These are phyloP conservation scores for Sechiopsis laciniata DNA, from an alignment of 306 rosid genomes.

Conservation along the genomic window DNA sequence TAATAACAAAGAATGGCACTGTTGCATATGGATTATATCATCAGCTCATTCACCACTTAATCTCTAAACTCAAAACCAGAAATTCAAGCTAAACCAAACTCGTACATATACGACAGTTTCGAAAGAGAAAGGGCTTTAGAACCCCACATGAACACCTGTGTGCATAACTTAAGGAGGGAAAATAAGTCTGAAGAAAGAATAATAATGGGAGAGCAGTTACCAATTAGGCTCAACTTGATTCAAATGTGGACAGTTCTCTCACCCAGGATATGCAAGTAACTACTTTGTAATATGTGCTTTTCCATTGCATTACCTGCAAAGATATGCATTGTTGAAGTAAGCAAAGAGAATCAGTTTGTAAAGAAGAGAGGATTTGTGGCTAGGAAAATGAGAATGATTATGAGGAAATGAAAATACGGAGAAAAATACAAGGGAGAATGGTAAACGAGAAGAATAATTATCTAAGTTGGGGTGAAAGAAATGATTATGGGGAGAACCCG, in stretches of 20 bases:
- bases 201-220: not conserved
- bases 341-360: not conserved
- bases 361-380: too few species aligned
- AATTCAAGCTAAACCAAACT: conserved; percentile 2
- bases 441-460: too few species aligned
- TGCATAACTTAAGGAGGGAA: conserved; percentile 10
- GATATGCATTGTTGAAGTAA: not conserved
- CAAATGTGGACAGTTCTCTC: conserved; percentile 2
- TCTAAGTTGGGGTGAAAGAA: too few species aligned
- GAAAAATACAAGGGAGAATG: too few species aligned
- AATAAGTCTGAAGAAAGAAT: not conserved
- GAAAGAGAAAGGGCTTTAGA: not conserved
- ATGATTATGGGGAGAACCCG: too few species aligned
- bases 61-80: not conserved
- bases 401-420: too few species aligned
- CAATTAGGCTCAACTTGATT: conserved; percentile 19
- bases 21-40: conserved; percentile 16
- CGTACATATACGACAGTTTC: conserved; percentile 16
- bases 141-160: not conserved
- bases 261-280: conserved; percentile 7
- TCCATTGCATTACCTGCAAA: conserved; percentile 12
- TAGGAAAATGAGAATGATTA: too few species aligned
- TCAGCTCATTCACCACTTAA: conserved; percentile 8
- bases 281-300: conserved; percentile 9
- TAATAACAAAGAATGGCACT: conserved; percentile 13